Conservation (phyloP, 108 stramenopile genomes). For the Parmales sp. region DNA sequence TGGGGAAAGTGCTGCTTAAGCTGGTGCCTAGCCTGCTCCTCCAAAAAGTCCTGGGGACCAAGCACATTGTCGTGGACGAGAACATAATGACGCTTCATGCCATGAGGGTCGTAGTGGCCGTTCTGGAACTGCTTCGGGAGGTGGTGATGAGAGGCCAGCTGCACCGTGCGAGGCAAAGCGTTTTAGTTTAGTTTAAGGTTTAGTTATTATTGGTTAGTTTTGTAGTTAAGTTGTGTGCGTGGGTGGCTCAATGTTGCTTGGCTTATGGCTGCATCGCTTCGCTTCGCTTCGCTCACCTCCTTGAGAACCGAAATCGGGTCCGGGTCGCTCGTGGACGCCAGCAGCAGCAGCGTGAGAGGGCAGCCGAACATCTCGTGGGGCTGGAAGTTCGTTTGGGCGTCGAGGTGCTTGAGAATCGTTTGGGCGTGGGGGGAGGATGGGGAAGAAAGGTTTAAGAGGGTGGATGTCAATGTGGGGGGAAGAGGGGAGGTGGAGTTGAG, state of each 20-base stretch:
- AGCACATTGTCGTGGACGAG: conserved; percentile 16
- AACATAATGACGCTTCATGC: background rate
- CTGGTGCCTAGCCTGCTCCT: conserved; percentile 6
- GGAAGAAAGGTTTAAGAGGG: too few relatives aligned
- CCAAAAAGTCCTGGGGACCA: conserved; percentile 36
- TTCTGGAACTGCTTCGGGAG: background rate
- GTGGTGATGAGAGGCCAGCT: too few relatives aligned
- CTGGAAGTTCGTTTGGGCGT: background rate
- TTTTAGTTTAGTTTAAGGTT: too few relatives aligned
- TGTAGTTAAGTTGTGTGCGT: too few relatives aligned
- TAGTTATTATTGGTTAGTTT: too few relatives aligned
- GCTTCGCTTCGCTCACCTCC: background rate
- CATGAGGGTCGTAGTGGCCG: background rate
- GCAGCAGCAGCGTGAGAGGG: background rate
- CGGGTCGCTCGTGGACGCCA: background rate
- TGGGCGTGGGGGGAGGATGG: too few relatives aligned
- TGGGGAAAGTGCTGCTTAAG: conserved; percentile 8
- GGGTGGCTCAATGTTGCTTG: too few relatives aligned
- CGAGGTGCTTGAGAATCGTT: too few relatives aligned
- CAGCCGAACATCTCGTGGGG: background rate
- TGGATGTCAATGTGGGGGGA: too few relatives aligned
- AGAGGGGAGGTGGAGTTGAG: too few relatives aligned
- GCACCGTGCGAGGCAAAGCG: too few relatives aligned
- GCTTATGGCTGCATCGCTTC: too few relatives aligned
- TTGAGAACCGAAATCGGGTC: background rate